These are phyloP conservation scores for Candida buenavistaensis DNA, from an alignment of 1,139 yeast species.

Conservation along the genomic window DNA sequence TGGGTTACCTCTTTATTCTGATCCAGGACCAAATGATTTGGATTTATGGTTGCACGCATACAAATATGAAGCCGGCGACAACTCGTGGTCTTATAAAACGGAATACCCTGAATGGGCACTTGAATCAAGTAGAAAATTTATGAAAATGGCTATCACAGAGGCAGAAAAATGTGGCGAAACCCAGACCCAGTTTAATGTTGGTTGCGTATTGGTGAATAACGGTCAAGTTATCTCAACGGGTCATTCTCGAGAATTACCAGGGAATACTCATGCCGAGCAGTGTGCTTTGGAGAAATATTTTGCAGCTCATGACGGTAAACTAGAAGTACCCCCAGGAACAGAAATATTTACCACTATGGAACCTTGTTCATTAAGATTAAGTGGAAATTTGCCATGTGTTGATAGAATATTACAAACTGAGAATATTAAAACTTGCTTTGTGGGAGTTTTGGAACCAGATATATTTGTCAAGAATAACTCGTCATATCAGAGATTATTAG, in stretches of 20 bases:
- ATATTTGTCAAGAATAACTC: constrained; percentile 80
- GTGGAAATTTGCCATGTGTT: constrained; percentile 89
- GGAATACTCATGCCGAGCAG: constrained; percentile 98
- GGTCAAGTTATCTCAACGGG: constrained; percentile 75
- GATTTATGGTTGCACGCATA: constrained; percentile 91
- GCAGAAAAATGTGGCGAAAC: constrained; percentile 85
- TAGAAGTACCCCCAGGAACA: constrained; percentile 69
- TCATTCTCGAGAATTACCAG: constrained; percentile 85
- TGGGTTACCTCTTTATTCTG: constrained; percentile 73
- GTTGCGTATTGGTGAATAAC: constrained; percentile 76
- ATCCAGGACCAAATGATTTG: constrained; percentile 85
- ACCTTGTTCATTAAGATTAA: constrained; percentile 86
- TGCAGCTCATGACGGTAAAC: constrained; percentile 26
- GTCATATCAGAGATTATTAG: constrained; percentile 55
- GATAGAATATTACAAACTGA: constrained; percentile 63
- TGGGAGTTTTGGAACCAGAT: constrained; percentile 90
- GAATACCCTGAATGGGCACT: constrained; percentile 87
- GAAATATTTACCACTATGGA: constrained; percentile 96
- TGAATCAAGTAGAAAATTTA: constrained; percentile 52
- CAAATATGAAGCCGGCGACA: constrained; percentile 59
- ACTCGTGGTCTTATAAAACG: constrained; percentile 75
- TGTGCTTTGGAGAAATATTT: constrained; percentile 84
- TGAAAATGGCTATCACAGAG: constrained; percentile 67
- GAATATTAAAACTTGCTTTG: constrained; percentile 71
- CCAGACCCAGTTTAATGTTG: constrained; percentile 88